A percentile compares a stretch with the other conserved stretches of the same genome.
Evolutionary conservation across 139 green algal genomes (phyloP).

Genomic region (Marvania coccoides): DNA sequence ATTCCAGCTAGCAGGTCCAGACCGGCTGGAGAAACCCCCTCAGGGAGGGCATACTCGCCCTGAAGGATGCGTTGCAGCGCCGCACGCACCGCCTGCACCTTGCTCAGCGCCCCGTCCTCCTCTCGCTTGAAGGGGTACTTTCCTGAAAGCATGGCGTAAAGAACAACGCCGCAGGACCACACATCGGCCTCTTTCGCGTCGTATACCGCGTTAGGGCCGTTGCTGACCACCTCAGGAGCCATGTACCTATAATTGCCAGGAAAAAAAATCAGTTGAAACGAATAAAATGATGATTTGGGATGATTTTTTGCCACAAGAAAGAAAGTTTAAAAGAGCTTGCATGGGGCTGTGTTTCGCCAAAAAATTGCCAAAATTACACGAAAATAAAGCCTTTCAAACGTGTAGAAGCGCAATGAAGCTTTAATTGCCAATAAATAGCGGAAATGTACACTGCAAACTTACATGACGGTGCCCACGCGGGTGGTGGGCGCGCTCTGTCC

Average conservation of each 20-base stretch:
- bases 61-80: background rate
- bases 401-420: too few relatives aligned
- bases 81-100: background rate
- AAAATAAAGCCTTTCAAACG: too few relatives aligned
- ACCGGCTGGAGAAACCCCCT: background rate
- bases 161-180: slow-evolving; percentile 94
- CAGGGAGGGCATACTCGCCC: background rate
- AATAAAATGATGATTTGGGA: too few relatives aligned
- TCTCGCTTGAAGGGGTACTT: slow-evolving; percentile 92
- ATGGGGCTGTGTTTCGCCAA: too few relatives aligned
- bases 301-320: too few relatives aligned
- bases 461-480: slow-evolving; percentile 46
- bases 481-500: slow-evolving; percentile 1
- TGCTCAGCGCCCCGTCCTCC: slow-evolving; percentile 31
- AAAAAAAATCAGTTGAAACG: too few relatives aligned
- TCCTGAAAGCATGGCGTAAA: slow-evolving; percentile 91
- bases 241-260: too few relatives aligned
- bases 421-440: too few relatives aligned
- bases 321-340: too few relatives aligned
- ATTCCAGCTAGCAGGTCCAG: background rate
- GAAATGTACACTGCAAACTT: too few relatives aligned
- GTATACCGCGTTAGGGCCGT: slow-evolving; percentile 66
- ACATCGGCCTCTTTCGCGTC: slow-evolving; percentile 84
- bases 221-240: slow-evolving; percentile 88
- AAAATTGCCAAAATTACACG: too few relatives aligned